These are phyloP conservation scores for Eragrostis curvula DNA, from an alignment of 176 grass and related monocot species.

Conservation along the genomic window DNA sequence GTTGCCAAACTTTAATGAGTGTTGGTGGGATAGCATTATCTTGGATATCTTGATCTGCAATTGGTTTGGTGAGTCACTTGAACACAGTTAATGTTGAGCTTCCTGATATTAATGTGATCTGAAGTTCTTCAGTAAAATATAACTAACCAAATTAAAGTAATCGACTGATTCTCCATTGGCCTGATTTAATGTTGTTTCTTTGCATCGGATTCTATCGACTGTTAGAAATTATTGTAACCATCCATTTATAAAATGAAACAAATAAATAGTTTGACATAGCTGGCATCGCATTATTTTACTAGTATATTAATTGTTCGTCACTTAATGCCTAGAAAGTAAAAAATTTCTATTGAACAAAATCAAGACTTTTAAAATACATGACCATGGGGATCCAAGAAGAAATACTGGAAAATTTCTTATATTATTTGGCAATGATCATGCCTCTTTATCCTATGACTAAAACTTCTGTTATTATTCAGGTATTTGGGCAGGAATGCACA, in stretches of 20 bases:
- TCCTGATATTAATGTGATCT: conserved; percentile 22
- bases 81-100: conserved; percentile 16
- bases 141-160: conserved; percentile 13
- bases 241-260: conserved; percentile 1
- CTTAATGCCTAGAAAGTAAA: conserved; percentile 19
- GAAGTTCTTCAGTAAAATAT: not conserved
- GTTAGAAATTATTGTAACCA: conserved; percentile 20
- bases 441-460: not conserved
- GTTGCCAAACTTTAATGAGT: conserved; percentile 99
- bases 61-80: conserved; percentile 88
- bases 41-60: conserved; percentile 99
- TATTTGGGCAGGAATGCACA: conserved; percentile 99
- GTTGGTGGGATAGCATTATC: conserved; percentile 99
- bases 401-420: conserved; percentile 2
- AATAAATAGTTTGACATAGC: not conserved
- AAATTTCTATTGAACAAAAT: not conserved
- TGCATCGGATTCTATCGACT: conserved; percentile 33
- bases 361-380: conserved; percentile 9
- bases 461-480: conserved; percentile 60
- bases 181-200: conserved; percentile 35
- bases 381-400: not conserved
- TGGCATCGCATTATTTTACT: conserved; percentile 19
- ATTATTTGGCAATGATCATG: conserved; percentile 1
- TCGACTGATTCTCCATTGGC: not conserved
- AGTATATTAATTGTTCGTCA: not conserved